Evolutionary conservation across 495 filamentous ascomycete species (phyloP).

Genomic region (Aspergillus sclerotioniger): DNA sequence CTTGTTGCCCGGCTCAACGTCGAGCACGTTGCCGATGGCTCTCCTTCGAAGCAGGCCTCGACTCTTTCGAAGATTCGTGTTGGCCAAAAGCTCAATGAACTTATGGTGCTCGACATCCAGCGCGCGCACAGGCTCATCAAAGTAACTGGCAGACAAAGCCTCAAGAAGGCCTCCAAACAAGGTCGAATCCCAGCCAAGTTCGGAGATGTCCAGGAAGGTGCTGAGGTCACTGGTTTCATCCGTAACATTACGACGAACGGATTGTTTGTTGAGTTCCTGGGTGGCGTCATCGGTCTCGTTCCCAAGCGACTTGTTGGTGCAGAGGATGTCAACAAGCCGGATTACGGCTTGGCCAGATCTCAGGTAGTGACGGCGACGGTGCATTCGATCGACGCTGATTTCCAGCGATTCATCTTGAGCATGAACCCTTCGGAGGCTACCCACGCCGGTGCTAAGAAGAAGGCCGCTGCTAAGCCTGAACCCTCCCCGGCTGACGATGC

Average conservation of each 20-base stretch:
- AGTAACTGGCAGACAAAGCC: constrained; percentile 74
- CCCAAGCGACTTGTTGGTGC: constrained; percentile 70
- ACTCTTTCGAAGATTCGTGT: constrained; percentile 75
- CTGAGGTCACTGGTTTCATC: constrained; percentile 75
- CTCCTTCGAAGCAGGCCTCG: constrained; percentile 66
- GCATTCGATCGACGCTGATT: constrained; percentile 59
- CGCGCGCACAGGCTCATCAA: constrained; percentile 68
- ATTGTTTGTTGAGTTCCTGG: constrained; percentile 79
- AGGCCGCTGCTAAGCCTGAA: constrained; percentile 21
- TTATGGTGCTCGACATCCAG: constrained; percentile 79
- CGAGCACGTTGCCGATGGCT: constrained; percentile 80
- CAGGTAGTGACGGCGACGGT: constrained; percentile 72
- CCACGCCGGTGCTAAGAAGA: constrained; percentile 33
- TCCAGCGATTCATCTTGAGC: constrained; percentile 61
- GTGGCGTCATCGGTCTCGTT: constrained; percentile 71
- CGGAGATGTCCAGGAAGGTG: constrained; percentile 66
- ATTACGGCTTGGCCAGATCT: constrained; percentile 71
- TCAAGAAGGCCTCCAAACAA: constrained; percentile 71
- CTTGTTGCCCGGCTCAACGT: constrained; percentile 73
- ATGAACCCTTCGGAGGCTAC: constrained; percentile 46
- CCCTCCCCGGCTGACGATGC: constrained; percentile 34
- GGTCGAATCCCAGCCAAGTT: constrained; percentile 62
- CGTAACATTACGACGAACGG: constrained; percentile 75
- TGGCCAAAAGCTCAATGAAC: constrained; percentile 75
- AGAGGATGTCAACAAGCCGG: constrained; percentile 61